Base-by-base conservation (phyloP, 805 yeast genomes). In the Dipodascus albidus region DNA sequence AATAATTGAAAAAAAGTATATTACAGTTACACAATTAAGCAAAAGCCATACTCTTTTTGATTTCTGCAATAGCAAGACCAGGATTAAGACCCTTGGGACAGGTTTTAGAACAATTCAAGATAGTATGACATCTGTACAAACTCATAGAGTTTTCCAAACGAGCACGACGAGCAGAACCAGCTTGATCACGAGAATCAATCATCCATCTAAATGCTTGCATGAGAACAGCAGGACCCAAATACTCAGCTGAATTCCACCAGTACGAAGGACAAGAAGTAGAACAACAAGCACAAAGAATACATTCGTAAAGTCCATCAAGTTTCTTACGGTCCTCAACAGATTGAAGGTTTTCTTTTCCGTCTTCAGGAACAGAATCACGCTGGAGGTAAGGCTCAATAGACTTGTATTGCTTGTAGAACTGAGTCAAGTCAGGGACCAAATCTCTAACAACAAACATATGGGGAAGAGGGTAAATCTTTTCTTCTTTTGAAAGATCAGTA, bases 191-290 rank as follows among this genome's bases (percentile, higher is more conserved):
- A 47, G 96, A 85, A 73, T 93, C 99, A 57, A 89, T 81, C 78
- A 93, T 82, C 99, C 99, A 93, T 77, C 99, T 85, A 80, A 83
- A 93, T 53, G 98, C 97, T 78, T 93, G 99, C 96, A 93, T 87
- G 71, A 93, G 80, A 53, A 93, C 98, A 27, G 99, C 99, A 23
- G 99, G 99, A 54, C 99, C 99, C 64, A 93, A 76, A 74, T 93
- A 93, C 77, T 93, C 95, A 74, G 90, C 96, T 75, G 88, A 96
- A 75, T 93, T 93, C 99, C 99, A 93, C 99, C 99, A 93, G 80
- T 93, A 93, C 2, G 98, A 90, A 53, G 99, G 99, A 77, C 99
- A 93, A 19, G 98, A 83, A 52, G 99, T 93, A 35, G 97, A 90
- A 74, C 99, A 91, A 75, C 99, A 90, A 9, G 99, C 99, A 76